A percentile compares a stretch with the other conserved stretches of the same genome.
phyloP scores from a whole-genome alignment of 495 filamentous ascomycete genomes.

The Pyrenopolyporus hunteri region DNA sequence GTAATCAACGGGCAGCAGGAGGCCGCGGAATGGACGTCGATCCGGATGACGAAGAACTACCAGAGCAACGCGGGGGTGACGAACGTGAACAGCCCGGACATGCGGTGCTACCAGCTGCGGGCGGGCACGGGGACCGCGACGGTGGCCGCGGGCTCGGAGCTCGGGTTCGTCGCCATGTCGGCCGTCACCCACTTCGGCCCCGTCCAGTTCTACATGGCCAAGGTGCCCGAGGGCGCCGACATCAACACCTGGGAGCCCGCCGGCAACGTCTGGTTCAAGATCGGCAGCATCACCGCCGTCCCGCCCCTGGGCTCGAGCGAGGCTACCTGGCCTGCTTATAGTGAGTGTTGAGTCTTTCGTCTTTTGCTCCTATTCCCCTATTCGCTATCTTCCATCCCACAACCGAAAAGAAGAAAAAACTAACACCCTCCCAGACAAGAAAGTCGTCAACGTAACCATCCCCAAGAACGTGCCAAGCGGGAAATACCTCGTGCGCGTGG shows the following conservation, averaged over 20 bases:
- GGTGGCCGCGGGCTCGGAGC: conserved; percentile 46
- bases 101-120: conserved; percentile 52
- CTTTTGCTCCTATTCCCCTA: background rate
- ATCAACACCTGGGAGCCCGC: conserved; percentile 54
- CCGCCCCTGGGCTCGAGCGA: conserved; percentile 37
- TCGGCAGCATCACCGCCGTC: conserved; percentile 44
- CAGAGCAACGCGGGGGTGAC: conserved; percentile 51
- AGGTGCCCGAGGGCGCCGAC: conserved; percentile 48
- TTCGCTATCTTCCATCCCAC: background rate
- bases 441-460: conserved; percentile 45
- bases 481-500: conserved; percentile 50
- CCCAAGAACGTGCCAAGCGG: conserved; percentile 48
- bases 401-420: no score
- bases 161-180: conserved; percentile 52
- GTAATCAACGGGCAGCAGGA: conserved; percentile 45
- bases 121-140: conserved; percentile 43
- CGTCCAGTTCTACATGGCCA: conserved; percentile 57
- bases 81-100: conserved; percentile 47
- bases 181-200: conserved; percentile 55
- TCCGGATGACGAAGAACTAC: conserved; percentile 58
- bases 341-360: conserved; percentile 28
- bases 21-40: conserved; percentile 47
- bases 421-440: conserved; percentile 37
- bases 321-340: conserved; percentile 49
- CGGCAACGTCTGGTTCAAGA: conserved; percentile 59